Evolutionary conservation across 495 filamentous ascomycete species (phyloP).

Genomic region (Penicillium arizonense): DNA sequence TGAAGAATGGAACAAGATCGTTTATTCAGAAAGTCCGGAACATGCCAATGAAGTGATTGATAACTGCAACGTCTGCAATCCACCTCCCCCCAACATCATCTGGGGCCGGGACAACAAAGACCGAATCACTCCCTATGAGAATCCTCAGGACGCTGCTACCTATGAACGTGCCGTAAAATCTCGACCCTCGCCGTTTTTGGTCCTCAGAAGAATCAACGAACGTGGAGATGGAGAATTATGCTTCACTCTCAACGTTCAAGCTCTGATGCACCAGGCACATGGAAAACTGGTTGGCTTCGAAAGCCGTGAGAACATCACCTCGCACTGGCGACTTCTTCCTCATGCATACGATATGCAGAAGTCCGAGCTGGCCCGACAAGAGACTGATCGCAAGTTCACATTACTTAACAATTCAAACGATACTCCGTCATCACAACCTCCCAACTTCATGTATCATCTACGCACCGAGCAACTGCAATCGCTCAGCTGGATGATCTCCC

Average conservation of each 20-base stretch:
- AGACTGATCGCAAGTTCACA: conserved; percentile 32
- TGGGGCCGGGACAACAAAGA: conserved; percentile 33
- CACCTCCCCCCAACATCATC: conserved; percentile 34
- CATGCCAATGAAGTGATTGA: neutral
- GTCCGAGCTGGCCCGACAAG: neutral
- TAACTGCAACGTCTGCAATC: conserved; percentile 41
- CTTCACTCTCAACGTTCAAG: conserved; percentile 54
- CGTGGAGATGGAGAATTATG: conserved; percentile 29
- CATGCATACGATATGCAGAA: conserved; percentile 36
- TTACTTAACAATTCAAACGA: conserved; percentile 48
- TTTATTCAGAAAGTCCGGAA: neutral
- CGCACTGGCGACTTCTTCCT: conserved; percentile 53
- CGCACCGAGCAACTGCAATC: conserved; percentile 59
- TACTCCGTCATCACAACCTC: conserved; percentile 30
- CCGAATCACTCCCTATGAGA: conserved; percentile 41
- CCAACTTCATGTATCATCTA: conserved; percentile 34
- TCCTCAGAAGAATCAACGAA: conserved; percentile 35
- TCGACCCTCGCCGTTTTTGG: conserved; percentile 46
- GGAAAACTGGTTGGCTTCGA: conserved; percentile 28
- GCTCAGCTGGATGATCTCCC: conserved; percentile 63
- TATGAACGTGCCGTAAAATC: conserved; percentile 50
- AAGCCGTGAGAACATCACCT: conserved; percentile 12
- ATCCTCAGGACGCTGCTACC: conserved; percentile 38
- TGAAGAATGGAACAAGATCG: conserved; percentile 24
- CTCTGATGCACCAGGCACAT: conserved; percentile 55